Percentiles rank a stretch among this genome's conserved stretches.
Evolutionary conservation across 257 asterid genomes (phyloP).

Genomic region (Solanum pinnatisectum): DNA sequence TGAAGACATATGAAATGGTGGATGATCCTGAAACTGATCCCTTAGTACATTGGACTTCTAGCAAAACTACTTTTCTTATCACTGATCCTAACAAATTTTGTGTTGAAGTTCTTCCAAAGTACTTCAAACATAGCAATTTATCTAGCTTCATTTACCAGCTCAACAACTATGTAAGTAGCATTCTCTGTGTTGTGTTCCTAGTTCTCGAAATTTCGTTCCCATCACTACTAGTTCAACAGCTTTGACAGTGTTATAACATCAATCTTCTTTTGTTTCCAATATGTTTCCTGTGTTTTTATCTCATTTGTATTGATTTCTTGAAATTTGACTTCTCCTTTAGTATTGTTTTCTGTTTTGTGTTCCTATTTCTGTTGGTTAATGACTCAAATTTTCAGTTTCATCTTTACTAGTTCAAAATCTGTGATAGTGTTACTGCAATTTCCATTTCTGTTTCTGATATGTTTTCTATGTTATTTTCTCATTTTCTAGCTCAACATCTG

Average conservation of each 20-base stretch:
- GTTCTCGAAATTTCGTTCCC: not conserved
- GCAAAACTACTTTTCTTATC: constrained; percentile 26
- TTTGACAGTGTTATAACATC: constrained; percentile 17
- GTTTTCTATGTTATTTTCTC: not conserved
- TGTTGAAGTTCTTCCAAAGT: constrained; percentile 26
- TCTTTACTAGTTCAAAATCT: constrained; percentile 30
- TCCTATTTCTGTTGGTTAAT: not conserved
- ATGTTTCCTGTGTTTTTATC: not conserved
- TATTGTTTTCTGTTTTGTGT: not conserved
- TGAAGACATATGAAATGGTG: constrained; percentile 25
- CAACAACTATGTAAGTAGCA: constrained; percentile 33
- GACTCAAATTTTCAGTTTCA: not conserved
- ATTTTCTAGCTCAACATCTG: not conserved
- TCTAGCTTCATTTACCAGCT: constrained; percentile 45
- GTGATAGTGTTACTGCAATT: constrained; percentile 11
- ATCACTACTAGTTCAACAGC: constrained; percentile 30
- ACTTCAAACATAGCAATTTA: constrained; percentile 35
- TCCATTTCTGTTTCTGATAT: not conserved
- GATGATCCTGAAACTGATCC: constrained; percentile 29
- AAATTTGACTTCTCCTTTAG: not conserved
- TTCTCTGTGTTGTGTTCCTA: not conserved
- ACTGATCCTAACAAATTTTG: constrained; percentile 30
- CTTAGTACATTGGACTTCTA: constrained; percentile 30
- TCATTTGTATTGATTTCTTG: not conserved
- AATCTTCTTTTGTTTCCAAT: not conserved